A percentile compares a stretch with the other conserved stretches of the same genome.
Evolutionary conservation across 2,329 filamentous ascomycete genomes (phyloP).

Genomic region (Colletotrichum liriopes): DNA sequence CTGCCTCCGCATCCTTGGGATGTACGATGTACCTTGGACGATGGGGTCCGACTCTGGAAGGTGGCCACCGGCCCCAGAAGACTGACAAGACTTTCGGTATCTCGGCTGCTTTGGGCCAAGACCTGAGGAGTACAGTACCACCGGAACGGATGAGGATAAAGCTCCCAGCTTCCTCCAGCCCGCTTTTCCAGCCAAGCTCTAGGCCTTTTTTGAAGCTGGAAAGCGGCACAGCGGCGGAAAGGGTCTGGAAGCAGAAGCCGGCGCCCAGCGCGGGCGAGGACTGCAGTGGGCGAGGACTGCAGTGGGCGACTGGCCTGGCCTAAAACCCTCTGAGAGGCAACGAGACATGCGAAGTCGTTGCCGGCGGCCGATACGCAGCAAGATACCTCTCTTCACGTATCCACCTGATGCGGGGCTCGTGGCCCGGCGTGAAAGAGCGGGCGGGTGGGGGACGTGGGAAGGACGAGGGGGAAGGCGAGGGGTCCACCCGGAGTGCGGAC

Average conservation of each 20-base stretch:
- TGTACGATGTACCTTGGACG: not conserved
- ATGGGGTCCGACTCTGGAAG: not conserved
- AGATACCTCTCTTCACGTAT: constrained; percentile 1
- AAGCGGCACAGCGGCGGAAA: constrained; percentile 18
- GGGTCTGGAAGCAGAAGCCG: constrained; percentile 33
- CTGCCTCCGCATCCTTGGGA: not conserved
- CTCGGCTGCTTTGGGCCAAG: constrained; percentile 29
- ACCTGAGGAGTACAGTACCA: constrained; percentile 13
- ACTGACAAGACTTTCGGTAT: constrained; percentile 7
- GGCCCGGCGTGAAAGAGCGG: constrained; percentile 34
- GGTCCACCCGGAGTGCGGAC: constrained; percentile 23
- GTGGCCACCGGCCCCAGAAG: not conserved
- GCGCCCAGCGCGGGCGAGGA: constrained; percentile 6
- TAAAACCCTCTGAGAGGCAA: constrained; percentile 6
- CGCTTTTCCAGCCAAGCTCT: constrained; percentile 9
- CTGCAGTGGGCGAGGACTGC: not conserved
- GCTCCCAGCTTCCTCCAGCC: constrained; percentile 8
- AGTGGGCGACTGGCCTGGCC: not conserved
- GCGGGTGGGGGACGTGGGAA: constrained; percentile 25
- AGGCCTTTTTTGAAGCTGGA: constrained; percentile 1
- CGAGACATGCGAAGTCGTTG: constrained; percentile 19
- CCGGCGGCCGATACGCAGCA: constrained; percentile 16
- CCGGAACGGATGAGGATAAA: constrained; percentile 16
- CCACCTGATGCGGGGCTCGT: constrained; percentile 36
- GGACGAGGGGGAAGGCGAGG: constrained; percentile 4